Percentiles rank a stretch among this genome's conserved stretches.
phyloP scores from a whole-genome alignment of 768 basidiomycete genomes.

The Hygrocybe punicea region DNA sequence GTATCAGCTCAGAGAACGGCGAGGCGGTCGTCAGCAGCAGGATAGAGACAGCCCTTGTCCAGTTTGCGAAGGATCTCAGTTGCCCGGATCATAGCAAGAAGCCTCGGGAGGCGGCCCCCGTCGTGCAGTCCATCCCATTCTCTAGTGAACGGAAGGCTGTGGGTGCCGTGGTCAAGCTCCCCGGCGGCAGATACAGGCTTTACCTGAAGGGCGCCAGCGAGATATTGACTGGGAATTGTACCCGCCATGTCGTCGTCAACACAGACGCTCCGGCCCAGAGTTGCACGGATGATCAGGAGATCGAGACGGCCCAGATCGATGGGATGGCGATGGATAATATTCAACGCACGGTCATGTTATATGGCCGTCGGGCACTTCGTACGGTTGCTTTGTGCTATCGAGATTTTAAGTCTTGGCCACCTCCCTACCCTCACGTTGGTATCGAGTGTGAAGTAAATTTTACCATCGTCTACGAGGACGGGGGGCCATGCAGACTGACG shows the following conservation, averaged over 20 bases:
- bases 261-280: conserved; percentile 85
- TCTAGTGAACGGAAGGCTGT: conserved; percentile 79
- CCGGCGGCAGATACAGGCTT: conserved; percentile 55
- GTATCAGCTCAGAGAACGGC: conserved; percentile 48
- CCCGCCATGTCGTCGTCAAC: conserved; percentile 54
- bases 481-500: background rate
- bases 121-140: conserved; percentile 76
- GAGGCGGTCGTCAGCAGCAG: conserved; percentile 54
- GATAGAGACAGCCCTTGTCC: conserved; percentile 74
- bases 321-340: conserved; percentile 75
- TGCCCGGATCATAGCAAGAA: conserved; percentile 62
- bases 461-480: conserved; percentile 44
- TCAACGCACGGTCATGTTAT: conserved; percentile 90
- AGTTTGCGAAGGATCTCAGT: conserved; percentile 58
- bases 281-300: conserved; percentile 44
- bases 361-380: conserved; percentile 92
- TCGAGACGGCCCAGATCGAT: conserved; percentile 64
- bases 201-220: conserved; percentile 94
- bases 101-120: conserved; percentile 42
- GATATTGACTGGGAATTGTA: conserved; percentile 78
- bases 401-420: conserved; percentile 87
- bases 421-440: conserved; percentile 56
- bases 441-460: conserved; percentile 50
- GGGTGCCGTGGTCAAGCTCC: conserved; percentile 75
- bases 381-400: conserved; percentile 93